phyloP scores from a whole-genome alignment of 2,329 filamentous ascomycete genomes.

The Sporothrix inflata region DNA sequence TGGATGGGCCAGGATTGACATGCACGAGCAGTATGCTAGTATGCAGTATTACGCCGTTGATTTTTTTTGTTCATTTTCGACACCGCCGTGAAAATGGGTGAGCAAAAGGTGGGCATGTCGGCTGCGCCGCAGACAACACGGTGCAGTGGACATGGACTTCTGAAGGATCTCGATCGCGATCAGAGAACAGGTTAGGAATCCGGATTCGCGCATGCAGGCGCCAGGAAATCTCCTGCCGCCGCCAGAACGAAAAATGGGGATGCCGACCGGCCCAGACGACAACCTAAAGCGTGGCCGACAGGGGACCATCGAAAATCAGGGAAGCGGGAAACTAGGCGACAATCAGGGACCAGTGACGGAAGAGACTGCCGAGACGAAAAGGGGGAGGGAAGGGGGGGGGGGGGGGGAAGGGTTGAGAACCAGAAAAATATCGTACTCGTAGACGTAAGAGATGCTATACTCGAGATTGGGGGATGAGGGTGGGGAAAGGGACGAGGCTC shows the following conservation, averaged over 20 bases:
- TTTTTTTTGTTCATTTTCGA: not conserved
- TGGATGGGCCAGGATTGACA: not conserved
- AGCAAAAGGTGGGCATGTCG: not conserved
- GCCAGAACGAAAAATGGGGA: not conserved
- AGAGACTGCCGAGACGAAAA: conserved; percentile 17
- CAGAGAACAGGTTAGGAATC: not conserved
- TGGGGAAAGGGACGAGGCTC: not conserved
- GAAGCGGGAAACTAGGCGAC: not conserved
- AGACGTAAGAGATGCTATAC: not conserved
- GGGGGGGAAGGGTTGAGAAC: not conserved
- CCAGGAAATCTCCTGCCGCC: conserved; percentile 1
- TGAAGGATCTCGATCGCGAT: conserved; percentile 17
- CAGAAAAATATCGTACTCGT: not conserved
- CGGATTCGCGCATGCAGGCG: conserved; percentile 5
- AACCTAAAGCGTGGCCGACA: not conserved
- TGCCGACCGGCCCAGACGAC: not conserved
- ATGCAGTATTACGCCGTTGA: conserved; percentile 1
- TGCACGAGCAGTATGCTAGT: not conserved
- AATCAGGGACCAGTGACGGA: conserved; percentile 16
- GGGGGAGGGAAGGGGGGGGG: not conserved
- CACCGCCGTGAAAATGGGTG: not conserved
- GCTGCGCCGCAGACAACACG: not conserved
- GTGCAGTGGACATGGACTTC: not conserved
- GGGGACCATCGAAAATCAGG: conserved; percentile 21
- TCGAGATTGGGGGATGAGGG: not conserved